Evolutionary conservation across 2,329 filamentous ascomycete genomes (phyloP).

Genomic region (Lachnellula occidentalis): DNA sequence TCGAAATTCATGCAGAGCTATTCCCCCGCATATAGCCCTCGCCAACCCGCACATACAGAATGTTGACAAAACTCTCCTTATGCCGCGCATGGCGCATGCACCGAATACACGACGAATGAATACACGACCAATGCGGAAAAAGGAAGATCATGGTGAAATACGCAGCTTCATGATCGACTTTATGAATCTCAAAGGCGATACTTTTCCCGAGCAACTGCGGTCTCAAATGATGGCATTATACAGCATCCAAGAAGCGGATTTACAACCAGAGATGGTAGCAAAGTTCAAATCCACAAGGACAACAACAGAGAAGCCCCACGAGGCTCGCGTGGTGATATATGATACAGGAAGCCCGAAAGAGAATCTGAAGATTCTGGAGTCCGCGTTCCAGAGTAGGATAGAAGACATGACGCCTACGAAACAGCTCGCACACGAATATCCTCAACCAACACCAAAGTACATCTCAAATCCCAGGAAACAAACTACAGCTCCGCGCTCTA

Average conservation of each 20-base stretch:
- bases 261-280: constrained; percentile 10
- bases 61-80: constrained; percentile 14
- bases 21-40: neutral
- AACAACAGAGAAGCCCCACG: neutral
- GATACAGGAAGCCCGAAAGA: constrained; percentile 1
- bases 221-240: constrained; percentile 23
- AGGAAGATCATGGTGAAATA: constrained; percentile 19
- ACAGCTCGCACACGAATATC: neutral
- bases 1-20: neutral
- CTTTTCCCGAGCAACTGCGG: constrained; percentile 19
- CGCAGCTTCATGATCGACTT: constrained; percentile 22
- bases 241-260: constrained; percentile 18
- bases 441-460: neutral
- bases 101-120: constrained; percentile 5
- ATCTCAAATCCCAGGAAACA: neutral
- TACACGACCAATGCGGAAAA: constrained; percentile 8
- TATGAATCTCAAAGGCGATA: constrained; percentile 21
- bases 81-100: constrained; percentile 16
- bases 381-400: constrained; percentile 14
- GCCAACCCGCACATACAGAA: neutral
- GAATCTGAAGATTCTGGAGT: constrained; percentile 8
- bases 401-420: constrained; percentile 1
- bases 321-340: constrained; percentile 11
- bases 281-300: constrained; percentile 6
- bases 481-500: neutral